These are phyloP conservation scores for Dictyostelium firmibasis DNA, from an alignment of 78 protist species.

Conservation along the genomic window DNA sequence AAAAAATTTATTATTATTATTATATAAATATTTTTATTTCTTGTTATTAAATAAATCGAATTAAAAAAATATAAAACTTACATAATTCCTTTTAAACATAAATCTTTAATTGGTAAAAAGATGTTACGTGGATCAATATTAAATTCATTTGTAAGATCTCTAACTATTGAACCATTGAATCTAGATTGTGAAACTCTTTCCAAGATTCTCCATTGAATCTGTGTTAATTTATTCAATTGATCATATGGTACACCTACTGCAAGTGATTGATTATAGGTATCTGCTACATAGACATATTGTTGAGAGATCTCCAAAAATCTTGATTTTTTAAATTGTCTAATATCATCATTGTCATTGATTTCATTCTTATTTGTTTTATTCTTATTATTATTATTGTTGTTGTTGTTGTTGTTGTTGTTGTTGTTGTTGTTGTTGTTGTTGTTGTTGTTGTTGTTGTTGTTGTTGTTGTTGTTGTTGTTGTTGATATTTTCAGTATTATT, in stretches of 20 bases:
- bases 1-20: not conserved
- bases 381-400: not conserved
- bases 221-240: not conserved
- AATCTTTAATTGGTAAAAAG: conserved; percentile 2
- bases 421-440: not conserved
- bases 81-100: conserved; percentile 3
- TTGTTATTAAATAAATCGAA: not conserved
- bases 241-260: not conserved
- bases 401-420: not conserved
- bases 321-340: not conserved
- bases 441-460: not conserved
- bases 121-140: conserved; percentile 18
- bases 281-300: not conserved
- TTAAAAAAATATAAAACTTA: not conserved
- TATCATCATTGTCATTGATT: not conserved
- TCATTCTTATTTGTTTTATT: not conserved
- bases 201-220: not conserved
- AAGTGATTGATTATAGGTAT: not conserved
- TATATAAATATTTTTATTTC: no score
- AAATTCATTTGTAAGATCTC: not conserved
- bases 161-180: not conserved
- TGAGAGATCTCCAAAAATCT: not conserved
- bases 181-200: not conserved
- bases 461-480: not conserved
- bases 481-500: not conserved